Evolutionary conservation across 1,284 basidiomycete species (phyloP).

Genomic region (Trametes hirsuta): DNA sequence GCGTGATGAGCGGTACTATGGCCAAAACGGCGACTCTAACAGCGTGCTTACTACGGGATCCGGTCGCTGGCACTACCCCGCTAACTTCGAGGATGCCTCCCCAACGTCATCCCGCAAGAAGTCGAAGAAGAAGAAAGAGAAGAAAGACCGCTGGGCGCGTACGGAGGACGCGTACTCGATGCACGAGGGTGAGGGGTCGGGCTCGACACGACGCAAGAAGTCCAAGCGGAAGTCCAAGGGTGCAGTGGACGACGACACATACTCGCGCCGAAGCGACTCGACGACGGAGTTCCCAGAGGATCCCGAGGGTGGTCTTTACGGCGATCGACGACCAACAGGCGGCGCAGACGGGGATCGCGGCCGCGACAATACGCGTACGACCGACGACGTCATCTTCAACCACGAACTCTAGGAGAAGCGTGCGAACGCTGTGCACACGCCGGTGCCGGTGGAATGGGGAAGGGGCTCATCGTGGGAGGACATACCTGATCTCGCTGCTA

Average conservation of each 20-base stretch:
- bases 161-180: constrained; percentile 79
- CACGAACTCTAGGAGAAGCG: constrained; percentile 46
- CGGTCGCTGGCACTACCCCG: constrained; percentile 78
- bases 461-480: constrained; percentile 1
- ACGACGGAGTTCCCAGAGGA: constrained; percentile 69
- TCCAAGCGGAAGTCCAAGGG: constrained; percentile 52
- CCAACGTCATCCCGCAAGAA: constrained; percentile 44
- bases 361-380: constrained; percentile 20
- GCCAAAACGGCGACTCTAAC: constrained; percentile 42
- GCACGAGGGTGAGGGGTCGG: constrained; percentile 36
- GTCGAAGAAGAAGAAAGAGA: constrained; percentile 66
- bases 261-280: constrained; percentile 52
- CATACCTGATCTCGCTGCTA: constrained; percentile 5
- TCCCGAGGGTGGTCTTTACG: constrained; percentile 67
- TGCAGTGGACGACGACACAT: constrained; percentile 46
- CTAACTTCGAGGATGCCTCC: constrained; percentile 74
- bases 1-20: constrained; percentile 76
- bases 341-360: background rate
- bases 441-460: background rate
- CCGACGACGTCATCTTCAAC: constrained; percentile 45
- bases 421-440: background rate
- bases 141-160: constrained; percentile 83
- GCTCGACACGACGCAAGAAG: constrained; percentile 44
- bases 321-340: constrained; percentile 33
- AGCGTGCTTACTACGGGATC: constrained; percentile 38